Conservation (phyloP, 805 yeast species). For the Lachancea fermentati region DNA sequence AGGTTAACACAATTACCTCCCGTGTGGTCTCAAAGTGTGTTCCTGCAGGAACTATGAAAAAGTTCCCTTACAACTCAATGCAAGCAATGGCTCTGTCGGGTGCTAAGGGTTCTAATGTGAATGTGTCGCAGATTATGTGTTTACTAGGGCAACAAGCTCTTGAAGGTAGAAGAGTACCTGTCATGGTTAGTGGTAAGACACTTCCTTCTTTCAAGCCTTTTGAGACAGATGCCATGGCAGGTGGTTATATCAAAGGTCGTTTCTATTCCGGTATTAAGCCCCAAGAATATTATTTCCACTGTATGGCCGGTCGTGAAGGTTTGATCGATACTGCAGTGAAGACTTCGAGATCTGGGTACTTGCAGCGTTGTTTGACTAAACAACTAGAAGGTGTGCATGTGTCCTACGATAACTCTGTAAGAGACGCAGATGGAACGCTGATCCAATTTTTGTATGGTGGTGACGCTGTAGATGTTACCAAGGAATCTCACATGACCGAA, state of each 20-base stretch:
- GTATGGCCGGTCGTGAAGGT: slow-evolving; percentile 99
- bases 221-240: slow-evolving; percentile 96
- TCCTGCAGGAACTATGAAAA: slow-evolving; percentile 93
- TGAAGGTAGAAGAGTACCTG: slow-evolving; percentile 99
- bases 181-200: slow-evolving; percentile 97
- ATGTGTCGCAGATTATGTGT: slow-evolving; percentile 99
- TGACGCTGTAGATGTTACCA: slow-evolving; percentile 89
- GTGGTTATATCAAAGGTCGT: slow-evolving; percentile 95
- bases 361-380: slow-evolving; percentile 96
- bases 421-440: slow-evolving; percentile 92
- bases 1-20: slow-evolving; percentile 89
- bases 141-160: slow-evolving; percentile 97
- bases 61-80: slow-evolving; percentile 94
- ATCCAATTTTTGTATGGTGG: slow-evolving; percentile 97
- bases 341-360: slow-evolving; percentile 95
- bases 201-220: slow-evolving; percentile 94
- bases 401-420: slow-evolving; percentile 88
- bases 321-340: slow-evolving; percentile 98
- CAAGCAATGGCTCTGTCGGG: slow-evolving; percentile 99
- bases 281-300: slow-evolving; percentile 98
- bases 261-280: slow-evolving; percentile 97
- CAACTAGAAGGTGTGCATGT: slow-evolving; percentile 96
- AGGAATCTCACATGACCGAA: slow-evolving; percentile 90
- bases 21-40: slow-evolving; percentile 91
- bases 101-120: slow-evolving; percentile 98